Conservation (phyloP, 2,329 filamentous ascomycete species). For the Epichloe sp. region DNA sequence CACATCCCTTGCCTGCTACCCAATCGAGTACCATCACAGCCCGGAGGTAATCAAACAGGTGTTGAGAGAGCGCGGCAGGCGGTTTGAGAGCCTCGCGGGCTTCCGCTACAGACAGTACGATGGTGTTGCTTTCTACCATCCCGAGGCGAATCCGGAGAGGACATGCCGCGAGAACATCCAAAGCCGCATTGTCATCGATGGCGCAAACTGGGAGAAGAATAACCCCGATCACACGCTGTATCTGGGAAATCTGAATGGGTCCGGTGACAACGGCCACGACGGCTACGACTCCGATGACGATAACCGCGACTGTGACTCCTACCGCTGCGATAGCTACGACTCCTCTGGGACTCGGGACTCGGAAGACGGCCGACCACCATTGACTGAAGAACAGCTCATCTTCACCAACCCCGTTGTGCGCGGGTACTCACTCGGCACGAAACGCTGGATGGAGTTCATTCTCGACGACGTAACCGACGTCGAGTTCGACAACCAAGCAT, state of each 20-base stretch:
- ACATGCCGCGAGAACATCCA: constrained; percentile 16
- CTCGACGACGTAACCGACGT: constrained; percentile 32
- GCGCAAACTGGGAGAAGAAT: constrained; percentile 18
- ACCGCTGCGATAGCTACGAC: constrained; percentile 1
- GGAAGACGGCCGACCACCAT: constrained; percentile 12
- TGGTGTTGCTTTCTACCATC: constrained; percentile 21
- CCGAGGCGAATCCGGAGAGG: constrained; percentile 8
- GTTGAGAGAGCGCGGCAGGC: constrained; percentile 27
- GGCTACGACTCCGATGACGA: background rate
- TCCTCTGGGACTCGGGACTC: constrained; percentile 1
- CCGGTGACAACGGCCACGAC: background rate
- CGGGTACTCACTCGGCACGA: constrained; percentile 36
- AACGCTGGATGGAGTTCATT: constrained; percentile 36
- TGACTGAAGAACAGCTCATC: constrained; percentile 27
- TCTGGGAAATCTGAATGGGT: constrained; percentile 8
- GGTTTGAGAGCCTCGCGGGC: constrained; percentile 32
- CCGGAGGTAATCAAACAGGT: constrained; percentile 19
- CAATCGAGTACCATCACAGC: constrained; percentile 29
- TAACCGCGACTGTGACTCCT: background rate
- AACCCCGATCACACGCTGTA: constrained; percentile 14
- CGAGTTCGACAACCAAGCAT: constrained; percentile 34
- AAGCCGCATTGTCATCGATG: constrained; percentile 19
- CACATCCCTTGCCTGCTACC: constrained; percentile 29
- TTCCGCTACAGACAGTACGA: constrained; percentile 35
- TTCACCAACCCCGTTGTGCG: constrained; percentile 27